Percentiles rank a stretch among this genome's conserved stretches.
phyloP scores from a whole-genome alignment of 2,329 filamentous ascomycete species.

The Curvularia lunata region DNA sequence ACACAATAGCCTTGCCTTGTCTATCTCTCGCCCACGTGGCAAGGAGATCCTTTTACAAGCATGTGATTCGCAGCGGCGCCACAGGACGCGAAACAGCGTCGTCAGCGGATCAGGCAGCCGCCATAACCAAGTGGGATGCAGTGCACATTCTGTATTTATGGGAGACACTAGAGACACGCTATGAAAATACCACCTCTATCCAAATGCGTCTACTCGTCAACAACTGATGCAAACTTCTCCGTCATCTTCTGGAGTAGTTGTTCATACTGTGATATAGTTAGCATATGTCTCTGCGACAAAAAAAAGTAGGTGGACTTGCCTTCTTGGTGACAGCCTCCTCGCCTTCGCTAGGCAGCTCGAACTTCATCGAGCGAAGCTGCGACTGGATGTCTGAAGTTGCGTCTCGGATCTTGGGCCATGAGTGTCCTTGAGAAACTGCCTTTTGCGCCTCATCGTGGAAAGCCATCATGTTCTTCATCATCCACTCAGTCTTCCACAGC shows the following conservation, averaged over 20 bases:
- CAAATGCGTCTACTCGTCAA: constrained; percentile 75
- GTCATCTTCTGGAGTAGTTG: constrained; percentile 87
- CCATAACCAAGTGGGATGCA: constrained; percentile 32
- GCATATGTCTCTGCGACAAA: constrained; percentile 19
- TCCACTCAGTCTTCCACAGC: constrained; percentile 99
- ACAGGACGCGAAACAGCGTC: constrained; percentile 41
- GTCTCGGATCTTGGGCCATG: constrained; percentile 92
- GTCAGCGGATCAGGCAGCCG: constrained; percentile 46
- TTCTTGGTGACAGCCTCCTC: constrained; percentile 83
- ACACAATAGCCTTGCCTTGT: neutral
- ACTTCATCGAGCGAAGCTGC: constrained; percentile 91
- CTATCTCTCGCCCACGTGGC: neutral
- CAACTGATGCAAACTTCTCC: constrained; percentile 95
- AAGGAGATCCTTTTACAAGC: neutral
- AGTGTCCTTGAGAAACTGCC: constrained; percentile 87
- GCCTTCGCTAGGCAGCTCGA: constrained; percentile 87
- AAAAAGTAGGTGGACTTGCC: constrained; percentile 57
- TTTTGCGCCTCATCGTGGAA: constrained; percentile 99
- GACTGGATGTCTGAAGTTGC: constrained; percentile 85
- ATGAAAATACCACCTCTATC: constrained; percentile 53
- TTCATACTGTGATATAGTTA: constrained; percentile 75
- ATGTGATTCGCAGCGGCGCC: constrained; percentile 32
- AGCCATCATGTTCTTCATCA: constrained; percentile 99
- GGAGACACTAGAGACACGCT: constrained; percentile 36
- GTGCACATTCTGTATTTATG: constrained; percentile 36